Evolutionary conservation across 176 grass and related monocot species (phyloP), one percentile per base, ranked within the genome.

Genomic region (Thinopyrum elongatum): DNA sequence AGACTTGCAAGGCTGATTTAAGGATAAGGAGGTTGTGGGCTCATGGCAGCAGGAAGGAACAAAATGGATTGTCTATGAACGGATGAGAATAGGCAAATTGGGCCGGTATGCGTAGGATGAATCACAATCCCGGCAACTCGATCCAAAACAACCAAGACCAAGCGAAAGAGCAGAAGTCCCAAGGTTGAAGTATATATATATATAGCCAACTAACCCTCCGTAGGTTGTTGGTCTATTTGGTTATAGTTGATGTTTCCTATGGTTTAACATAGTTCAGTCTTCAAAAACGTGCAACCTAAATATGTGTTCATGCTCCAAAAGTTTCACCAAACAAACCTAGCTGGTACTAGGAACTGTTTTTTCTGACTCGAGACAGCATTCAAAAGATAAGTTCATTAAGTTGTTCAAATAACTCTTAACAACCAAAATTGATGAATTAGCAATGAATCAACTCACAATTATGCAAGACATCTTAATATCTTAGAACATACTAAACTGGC

Each of bases 271-370:
- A 16, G 81, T 82, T 68, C 71, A 76, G 62, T 68, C 15, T 35
- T 19, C 59, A 28, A 61, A 74, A 83, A 83, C 26, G 38, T 23
- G 27, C 70, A 42, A 47, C 38, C 70, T 63, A 84, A 84, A 84
- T 42, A 63, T 62, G 58, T 44, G 10, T 29, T 80, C 59, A 44
- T 13, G 59, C 61, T 63, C 19, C 58, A 76, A 84, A 47, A 74
- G 12, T 33, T 84, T 42, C 11, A 83, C 25, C 31, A 82, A 65
- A 53, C 13, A 39, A 75, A 69, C n/a, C 38, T 47, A 82, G 33
- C 23, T 25, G 19, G 73, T 36, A 35, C 3, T 65, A 83, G 70
- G 28, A 62, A 74, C 9, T 73, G 65, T 5, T 74, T 19, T 87
- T 81, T 81, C 67, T 38, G 10, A 78, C 35, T 70, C 2, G 42